These are phyloP conservation scores for Colletotrichum endophyticum DNA, from an alignment of 2,329 filamentous ascomycete species.

Conservation along the genomic window DNA sequence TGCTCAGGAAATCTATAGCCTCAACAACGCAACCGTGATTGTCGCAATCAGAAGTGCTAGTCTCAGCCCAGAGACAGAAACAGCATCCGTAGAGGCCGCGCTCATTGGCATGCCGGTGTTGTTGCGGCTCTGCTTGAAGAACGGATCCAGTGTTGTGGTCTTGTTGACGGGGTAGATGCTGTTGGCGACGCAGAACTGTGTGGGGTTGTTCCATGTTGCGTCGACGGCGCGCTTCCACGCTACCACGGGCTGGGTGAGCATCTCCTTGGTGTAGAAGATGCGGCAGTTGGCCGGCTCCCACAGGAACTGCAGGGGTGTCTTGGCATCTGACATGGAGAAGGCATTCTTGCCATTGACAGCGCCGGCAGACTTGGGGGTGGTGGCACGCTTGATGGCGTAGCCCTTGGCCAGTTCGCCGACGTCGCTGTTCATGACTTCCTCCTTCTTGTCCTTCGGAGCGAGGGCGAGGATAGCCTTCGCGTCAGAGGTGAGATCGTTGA, in stretches of 20 bases:
- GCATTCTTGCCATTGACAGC: slow-evolving; percentile 40
- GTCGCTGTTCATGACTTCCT: slow-evolving; percentile 24
- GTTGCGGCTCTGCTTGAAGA: slow-evolving; percentile 16
- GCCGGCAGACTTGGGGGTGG: slow-evolving; percentile 25
- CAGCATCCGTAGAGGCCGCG: background rate
- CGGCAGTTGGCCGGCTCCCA: slow-evolving; percentile 51
- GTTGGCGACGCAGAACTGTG: slow-evolving; percentile 34
- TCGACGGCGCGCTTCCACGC: slow-evolving; percentile 44
- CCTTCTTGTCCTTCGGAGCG: slow-evolving; percentile 19
- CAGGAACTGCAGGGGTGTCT: slow-evolving; percentile 48
- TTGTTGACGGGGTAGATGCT: slow-evolving; percentile 28
- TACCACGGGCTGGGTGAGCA: slow-evolving; percentile 41
- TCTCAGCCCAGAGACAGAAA: background rate
- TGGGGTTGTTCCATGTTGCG: slow-evolving; percentile 38
- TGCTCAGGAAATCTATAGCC: background rate
- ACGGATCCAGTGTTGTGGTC: slow-evolving; percentile 22
- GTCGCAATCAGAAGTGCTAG: slow-evolving; percentile 4
- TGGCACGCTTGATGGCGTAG: slow-evolving; percentile 34
- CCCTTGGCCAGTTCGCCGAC: slow-evolving; percentile 35
- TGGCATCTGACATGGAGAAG: slow-evolving; percentile 32
- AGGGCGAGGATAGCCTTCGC: slow-evolving; percentile 30
- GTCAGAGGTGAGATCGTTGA: slow-evolving; percentile 30
- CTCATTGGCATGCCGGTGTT: background rate
- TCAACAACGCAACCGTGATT: background rate
- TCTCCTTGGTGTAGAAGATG: slow-evolving; percentile 50